phyloP scores from a whole-genome alignment of 2,329 filamentous ascomycete genomes.

The Trichoderma semiorbis region DNA sequence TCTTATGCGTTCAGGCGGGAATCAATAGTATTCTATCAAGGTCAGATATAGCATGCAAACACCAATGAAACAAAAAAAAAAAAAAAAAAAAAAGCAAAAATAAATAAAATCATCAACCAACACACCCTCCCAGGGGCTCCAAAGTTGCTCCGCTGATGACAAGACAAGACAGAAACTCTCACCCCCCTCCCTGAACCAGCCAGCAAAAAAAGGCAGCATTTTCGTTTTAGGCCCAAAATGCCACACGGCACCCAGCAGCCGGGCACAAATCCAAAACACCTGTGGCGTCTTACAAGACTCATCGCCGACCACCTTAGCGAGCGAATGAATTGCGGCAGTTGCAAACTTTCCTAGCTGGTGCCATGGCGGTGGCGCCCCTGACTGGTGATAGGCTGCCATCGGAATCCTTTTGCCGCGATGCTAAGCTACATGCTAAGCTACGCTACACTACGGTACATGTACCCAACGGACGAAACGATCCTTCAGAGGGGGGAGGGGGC shows the following conservation, averaged over 20 bases:
- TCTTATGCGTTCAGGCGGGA: neutral
- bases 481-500: neutral
- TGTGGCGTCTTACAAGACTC: conserved; percentile 10
- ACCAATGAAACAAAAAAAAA: neutral
- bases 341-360: neutral
- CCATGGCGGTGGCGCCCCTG: neutral
- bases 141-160: neutral
- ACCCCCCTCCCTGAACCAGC: neutral
- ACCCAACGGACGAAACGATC: neutral
- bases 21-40: neutral
- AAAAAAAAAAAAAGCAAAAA: neutral
- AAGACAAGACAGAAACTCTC: neutral
- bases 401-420: conserved; percentile 4
- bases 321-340: neutral
- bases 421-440: neutral
- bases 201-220: neutral
- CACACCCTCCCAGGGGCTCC: neutral
- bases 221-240: neutral
- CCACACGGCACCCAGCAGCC: conserved; percentile 2
- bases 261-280: conserved; percentile 1
- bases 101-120: neutral
- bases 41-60: neutral
- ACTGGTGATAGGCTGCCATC: conserved; percentile 1
- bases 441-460: too few relatives aligned
- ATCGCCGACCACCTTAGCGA: neutral